phyloP scores from a whole-genome alignment of 2,329 filamentous ascomycete species.

The Lasiodiplodia sp. region DNA sequence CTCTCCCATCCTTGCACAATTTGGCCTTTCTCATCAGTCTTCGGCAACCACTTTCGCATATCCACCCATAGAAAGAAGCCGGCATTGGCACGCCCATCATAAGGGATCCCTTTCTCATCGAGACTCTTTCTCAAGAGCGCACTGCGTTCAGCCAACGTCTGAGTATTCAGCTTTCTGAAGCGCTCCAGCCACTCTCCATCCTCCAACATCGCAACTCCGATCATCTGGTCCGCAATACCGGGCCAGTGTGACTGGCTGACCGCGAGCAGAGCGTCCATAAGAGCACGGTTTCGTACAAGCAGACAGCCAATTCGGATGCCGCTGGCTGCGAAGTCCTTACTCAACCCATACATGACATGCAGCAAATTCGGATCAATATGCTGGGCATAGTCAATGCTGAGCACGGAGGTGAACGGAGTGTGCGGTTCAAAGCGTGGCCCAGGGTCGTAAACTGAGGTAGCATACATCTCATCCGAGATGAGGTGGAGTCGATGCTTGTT shows the following conservation, averaged over 20 bases:
- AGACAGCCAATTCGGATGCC: conserved; percentile 43
- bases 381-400: conserved; percentile 35
- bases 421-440: neutral
- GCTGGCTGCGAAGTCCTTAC: conserved; percentile 45
- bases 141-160: conserved; percentile 35
- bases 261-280: conserved; percentile 37
- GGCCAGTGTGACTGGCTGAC: conserved; percentile 39
- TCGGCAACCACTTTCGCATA: conserved; percentile 34
- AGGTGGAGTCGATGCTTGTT: conserved; percentile 42
- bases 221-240: conserved; percentile 40
- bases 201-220: conserved; percentile 45
- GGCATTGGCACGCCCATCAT: conserved; percentile 49
- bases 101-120: conserved; percentile 46
- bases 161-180: conserved; percentile 34
- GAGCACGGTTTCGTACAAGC: conserved; percentile 36
- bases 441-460: conserved; percentile 39
- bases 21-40: neutral
- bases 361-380: conserved; percentile 35
- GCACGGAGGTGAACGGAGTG: conserved; percentile 36
- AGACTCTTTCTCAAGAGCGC: conserved; percentile 34
- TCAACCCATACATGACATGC: conserved; percentile 44
- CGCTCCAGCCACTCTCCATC: conserved; percentile 35
- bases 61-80: conserved; percentile 58
- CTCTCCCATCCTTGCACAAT: conserved; percentile 41
- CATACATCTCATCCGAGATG: conserved; percentile 49